Evolutionary conservation across 2,329 filamentous ascomycete species (phyloP).

Genomic region (Beauveria caledonica): DNA sequence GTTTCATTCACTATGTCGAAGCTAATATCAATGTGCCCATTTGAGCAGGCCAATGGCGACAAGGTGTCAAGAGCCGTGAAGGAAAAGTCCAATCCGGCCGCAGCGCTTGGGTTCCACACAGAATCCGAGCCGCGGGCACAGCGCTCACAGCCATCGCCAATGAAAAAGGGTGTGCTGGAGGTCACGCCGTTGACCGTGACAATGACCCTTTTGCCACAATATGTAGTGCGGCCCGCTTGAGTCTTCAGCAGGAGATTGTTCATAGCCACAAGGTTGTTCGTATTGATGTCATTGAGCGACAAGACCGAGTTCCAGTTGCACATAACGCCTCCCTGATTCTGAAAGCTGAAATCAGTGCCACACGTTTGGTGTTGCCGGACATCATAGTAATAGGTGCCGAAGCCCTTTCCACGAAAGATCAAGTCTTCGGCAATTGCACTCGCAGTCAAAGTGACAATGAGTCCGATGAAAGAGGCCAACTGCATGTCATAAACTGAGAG

Average conservation of each 20-base stretch:
- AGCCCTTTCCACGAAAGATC: too few species aligned
- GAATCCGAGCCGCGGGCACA: conserved; percentile 10
- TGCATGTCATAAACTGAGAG: too few species aligned
- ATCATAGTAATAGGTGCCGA: too few species aligned
- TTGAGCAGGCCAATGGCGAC: conserved; percentile 11
- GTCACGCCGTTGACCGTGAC: conserved; percentile 13
- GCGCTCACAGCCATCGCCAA: conserved; percentile 14
- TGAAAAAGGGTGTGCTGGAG: conserved; percentile 12
- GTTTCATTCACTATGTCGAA: conserved; percentile 15
- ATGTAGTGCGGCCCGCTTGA: conserved; percentile 9
- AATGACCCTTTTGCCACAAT: conserved; percentile 15
- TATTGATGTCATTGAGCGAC: conserved; percentile 11
- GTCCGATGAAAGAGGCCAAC: too few species aligned
- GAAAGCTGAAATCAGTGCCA: too few species aligned
- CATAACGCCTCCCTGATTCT: too few species aligned
- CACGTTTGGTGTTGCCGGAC: too few species aligned
- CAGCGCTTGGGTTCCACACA: conserved; percentile 12
- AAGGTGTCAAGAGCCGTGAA: conserved; percentile 10
- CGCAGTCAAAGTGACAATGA: too few species aligned
- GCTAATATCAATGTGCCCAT: conserved; percentile 13
- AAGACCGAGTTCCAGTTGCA: too few species aligned
- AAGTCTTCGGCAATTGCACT: too few species aligned
- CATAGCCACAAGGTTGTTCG: conserved; percentile 15
- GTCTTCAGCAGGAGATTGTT: conserved; percentile 13
- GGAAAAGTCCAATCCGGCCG: conserved; percentile 14